phyloP scores from a whole-genome alignment of 768 basidiomycete genomes.

The Gloeopeniophorella convolvens region DNA sequence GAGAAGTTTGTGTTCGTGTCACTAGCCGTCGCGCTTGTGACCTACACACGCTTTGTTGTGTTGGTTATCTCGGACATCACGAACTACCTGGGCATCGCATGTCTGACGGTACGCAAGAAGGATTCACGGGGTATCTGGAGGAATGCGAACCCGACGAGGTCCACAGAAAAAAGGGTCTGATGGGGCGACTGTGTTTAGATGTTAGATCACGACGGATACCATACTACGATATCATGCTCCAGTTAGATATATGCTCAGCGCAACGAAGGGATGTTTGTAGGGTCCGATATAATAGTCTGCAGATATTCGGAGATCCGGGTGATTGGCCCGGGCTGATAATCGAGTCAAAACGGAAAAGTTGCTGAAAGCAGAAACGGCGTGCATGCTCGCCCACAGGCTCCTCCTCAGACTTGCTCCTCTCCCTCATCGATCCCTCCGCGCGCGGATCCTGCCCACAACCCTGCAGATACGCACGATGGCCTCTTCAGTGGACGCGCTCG shows the following conservation, averaged over 20 bases:
- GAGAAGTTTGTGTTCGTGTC: constrained; percentile 69
- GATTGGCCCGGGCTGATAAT: not conserved
- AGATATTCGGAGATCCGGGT: too few relatives aligned
- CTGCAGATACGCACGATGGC: constrained; percentile 31
- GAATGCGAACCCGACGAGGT: constrained; percentile 24
- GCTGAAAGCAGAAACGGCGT: not conserved
- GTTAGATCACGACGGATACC: too few relatives aligned
- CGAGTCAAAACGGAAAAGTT: constrained; percentile 2
- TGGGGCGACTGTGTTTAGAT: not conserved
- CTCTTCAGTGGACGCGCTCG: constrained; percentile 36
- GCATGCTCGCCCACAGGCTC: constrained; percentile 11
- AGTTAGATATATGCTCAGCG: not conserved
- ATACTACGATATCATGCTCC: not conserved
- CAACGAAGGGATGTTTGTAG: not conserved
- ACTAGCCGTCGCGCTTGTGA: constrained; percentile 56
- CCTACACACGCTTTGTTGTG: constrained; percentile 72
- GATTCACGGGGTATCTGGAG: constrained; percentile 63
- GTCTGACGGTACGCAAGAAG: constrained; percentile 87
- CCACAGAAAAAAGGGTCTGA: constrained; percentile 14
- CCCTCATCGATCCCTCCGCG: constrained; percentile 11
- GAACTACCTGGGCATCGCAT: constrained; percentile 88
- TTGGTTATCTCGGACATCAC: constrained; percentile 87
- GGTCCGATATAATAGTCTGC: too few relatives aligned
- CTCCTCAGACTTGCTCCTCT: not conserved
- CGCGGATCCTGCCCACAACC: not conserved